Conservation (phyloP, 306 rosid genomes). For the Carpinus fangiana region DNA sequence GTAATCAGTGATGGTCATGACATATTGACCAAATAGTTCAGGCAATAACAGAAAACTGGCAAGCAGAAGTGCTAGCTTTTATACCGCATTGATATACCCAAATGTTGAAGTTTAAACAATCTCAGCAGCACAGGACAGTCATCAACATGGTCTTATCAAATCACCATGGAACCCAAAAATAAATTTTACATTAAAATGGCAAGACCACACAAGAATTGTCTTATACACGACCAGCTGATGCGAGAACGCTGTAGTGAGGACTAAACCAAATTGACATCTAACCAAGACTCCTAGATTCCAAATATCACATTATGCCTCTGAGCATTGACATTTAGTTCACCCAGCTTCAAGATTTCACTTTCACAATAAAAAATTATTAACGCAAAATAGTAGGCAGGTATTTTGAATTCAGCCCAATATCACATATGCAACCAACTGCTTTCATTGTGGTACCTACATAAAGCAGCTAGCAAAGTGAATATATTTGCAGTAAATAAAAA, state of each 20-base stretch:
- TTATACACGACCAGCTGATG: neutral
- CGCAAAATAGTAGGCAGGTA: neutral
- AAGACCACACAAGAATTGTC: neutral
- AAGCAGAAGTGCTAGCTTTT: neutral
- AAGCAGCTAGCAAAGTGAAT: slow-evolving; percentile 30
- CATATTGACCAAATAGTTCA: slow-evolving; percentile 15
- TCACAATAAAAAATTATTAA: neutral
- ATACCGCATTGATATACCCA: neutral
- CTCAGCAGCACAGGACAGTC: neutral
- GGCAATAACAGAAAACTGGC: slow-evolving; percentile 3
- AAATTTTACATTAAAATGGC: neutral
- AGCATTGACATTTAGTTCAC: neutral
- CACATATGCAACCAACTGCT: neutral
- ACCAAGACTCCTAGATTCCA: neutral
- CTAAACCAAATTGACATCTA: neutral
- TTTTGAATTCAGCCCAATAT: neutral
- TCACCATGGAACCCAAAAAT: neutral
- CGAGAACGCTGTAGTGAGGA: neutral
- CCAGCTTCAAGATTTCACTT: neutral
- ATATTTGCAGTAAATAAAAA: slow-evolving; percentile 25
- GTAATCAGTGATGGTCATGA: neutral
- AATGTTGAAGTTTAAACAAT: slow-evolving; percentile 1
- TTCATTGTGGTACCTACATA: slow-evolving; percentile 8
- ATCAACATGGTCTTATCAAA: neutral
- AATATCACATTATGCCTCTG: neutral